A percentile compares a stretch with the other conserved stretches of the same genome.
phyloP scores from a whole-genome alignment of 2,329 filamentous ascomycete species.

The Colletotrichum eleusines region DNA sequence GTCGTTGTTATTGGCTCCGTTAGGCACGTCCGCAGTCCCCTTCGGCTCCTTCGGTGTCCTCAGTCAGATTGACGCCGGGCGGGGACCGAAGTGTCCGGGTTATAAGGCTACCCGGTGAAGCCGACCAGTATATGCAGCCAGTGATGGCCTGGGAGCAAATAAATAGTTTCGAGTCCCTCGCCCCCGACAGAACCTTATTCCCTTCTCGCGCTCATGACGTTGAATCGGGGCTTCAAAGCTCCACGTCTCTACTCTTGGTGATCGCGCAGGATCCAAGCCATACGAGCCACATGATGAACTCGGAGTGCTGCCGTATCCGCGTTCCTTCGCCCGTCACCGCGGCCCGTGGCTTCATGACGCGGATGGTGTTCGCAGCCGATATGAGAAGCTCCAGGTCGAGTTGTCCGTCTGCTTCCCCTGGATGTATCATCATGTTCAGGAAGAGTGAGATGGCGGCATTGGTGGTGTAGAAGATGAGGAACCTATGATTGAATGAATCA shows the following conservation, averaged over 20 bases:
- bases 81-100: neutral
- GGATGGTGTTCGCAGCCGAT: slow-evolving; percentile 11
- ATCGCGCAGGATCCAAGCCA: slow-evolving; percentile 28
- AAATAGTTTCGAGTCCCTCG: neutral
- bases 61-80: neutral
- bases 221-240: neutral
- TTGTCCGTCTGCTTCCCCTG: neutral
- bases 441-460: slow-evolving; percentile 41
- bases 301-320: neutral
- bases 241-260: neutral
- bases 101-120: neutral
- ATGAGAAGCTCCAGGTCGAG: slow-evolving; percentile 25
- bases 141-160: neutral
- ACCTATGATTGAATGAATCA: neutral
- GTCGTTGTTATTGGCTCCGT: no score
- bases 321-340: neutral
- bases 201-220: neutral
- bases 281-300: slow-evolving; percentile 24
- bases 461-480: slow-evolving; percentile 31
- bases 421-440: slow-evolving; percentile 43
- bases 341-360: neutral
- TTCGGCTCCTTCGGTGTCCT: neutral
- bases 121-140: neutral
- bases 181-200: no score
- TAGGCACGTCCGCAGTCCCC: neutral